phyloP scores from a whole-genome alignment of 169 alveolate genomes.

The Amoebophrya sp. region DNA sequence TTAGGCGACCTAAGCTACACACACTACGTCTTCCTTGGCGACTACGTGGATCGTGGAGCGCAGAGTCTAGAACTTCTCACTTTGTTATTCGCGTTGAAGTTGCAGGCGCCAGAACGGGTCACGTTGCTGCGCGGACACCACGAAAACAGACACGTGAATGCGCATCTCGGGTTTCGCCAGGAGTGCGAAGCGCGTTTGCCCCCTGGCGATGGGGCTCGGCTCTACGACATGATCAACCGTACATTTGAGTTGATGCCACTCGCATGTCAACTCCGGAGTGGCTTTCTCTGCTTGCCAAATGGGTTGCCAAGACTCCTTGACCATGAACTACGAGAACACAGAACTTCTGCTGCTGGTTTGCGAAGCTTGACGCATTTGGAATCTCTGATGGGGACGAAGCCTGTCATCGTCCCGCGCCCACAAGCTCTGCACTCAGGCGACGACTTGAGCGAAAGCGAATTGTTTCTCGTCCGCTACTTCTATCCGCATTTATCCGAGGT shows the following conservation, averaged over 20 bases:
- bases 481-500: too few relatives aligned
- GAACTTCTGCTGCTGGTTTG: background rate
- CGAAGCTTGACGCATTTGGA: background rate
- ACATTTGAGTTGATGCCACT: background rate
- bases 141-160: slow-evolving; percentile 3
- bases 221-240: background rate
- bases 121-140: background rate
- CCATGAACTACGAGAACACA: too few relatives aligned
- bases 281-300: background rate
- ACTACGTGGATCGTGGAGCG: background rate
- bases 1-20: background rate
- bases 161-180: background rate
- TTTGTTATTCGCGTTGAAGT: background rate
- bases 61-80: background rate
- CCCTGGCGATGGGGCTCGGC: background rate
- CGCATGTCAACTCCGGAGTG: background rate
- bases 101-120: background rate
- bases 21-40: background rate
- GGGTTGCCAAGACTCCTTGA: too few relatives aligned
- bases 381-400: too few relatives aligned
- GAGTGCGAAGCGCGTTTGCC: background rate
- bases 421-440: too few relatives aligned
- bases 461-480: too few relatives aligned
- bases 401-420: background rate
- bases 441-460: too few relatives aligned